These are phyloP conservation scores for Stipa capillata DNA, from an alignment of 176 grass and related monocot species.

Conservation along the genomic window DNA sequence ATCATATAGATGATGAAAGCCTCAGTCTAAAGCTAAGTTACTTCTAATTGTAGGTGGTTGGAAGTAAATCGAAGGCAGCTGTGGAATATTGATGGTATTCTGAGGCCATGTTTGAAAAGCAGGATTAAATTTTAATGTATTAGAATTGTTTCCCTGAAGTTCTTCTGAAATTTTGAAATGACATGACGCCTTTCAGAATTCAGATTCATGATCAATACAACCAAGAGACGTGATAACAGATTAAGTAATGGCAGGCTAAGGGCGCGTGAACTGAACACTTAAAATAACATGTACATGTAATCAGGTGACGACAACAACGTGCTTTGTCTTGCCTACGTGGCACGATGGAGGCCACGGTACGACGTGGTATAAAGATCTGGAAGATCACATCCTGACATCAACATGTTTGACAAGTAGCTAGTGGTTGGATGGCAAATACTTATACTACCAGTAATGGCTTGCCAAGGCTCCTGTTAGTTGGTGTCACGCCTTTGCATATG, in stretches of 20 bases:
- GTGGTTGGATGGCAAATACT: not conserved
- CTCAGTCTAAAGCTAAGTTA: too few relatives aligned
- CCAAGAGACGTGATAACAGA: not conserved
- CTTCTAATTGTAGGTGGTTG: too few relatives aligned
- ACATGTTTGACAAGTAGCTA: conserved; percentile 27
- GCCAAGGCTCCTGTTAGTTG: not conserved
- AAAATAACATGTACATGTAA: not conserved
- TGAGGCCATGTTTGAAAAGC: too few relatives aligned
- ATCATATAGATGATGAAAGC: too few relatives aligned
- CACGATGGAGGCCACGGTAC: conserved; percentile 13
- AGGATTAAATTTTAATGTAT: too few relatives aligned
- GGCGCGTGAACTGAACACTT: not conserved
- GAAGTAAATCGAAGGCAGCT: too few relatives aligned
- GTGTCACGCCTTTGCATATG: not conserved
- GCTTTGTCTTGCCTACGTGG: conserved; percentile 16
- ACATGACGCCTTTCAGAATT: not conserved
- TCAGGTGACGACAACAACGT: not conserved
- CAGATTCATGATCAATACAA: not conserved
- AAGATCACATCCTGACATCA: conserved; percentile 16
- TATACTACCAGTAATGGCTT: not conserved
- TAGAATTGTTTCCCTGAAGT: too few relatives aligned
- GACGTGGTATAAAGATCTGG: conserved; percentile 24
- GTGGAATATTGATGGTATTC: too few relatives aligned
- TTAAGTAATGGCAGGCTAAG: not conserved
- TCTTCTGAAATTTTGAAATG: too few relatives aligned